A percentile compares a stretch with the other conserved stretches of the same genome.
phyloP scores from a whole-genome alignment of 176 grass and related monocot species.

The sorghum (Sorghum bicolor) region Sorghum_bicolor_NCBIv3 NC_012873.2:11782501-11783000 shows the following conservation, averaged over 20 bases:
- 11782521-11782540: neutral
- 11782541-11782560: neutral
- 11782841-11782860: neutral
- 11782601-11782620: neutral
- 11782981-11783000: neutral
- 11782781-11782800: conserved; percentile 16
- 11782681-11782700: no score
- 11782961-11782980: neutral
- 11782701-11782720: neutral
- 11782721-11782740: neutral
- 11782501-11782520: neutral
- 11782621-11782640: neutral
- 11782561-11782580: neutral
- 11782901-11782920: conserved; percentile 4
- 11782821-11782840: neutral
- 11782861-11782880: neutral
- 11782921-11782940: neutral
- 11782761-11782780: conserved; percentile 36
- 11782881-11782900: neutral
- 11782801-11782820: conserved; percentile 21
- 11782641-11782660: no score
- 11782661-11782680: neutral
- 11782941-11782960: neutral
- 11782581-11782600: neutral
- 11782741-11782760: conserved; percentile 5